Evolutionary conservation across 805 yeast genomes (phyloP), one percentile per base, ranked within the genome.

Genomic region (Candida corydali): DNA sequence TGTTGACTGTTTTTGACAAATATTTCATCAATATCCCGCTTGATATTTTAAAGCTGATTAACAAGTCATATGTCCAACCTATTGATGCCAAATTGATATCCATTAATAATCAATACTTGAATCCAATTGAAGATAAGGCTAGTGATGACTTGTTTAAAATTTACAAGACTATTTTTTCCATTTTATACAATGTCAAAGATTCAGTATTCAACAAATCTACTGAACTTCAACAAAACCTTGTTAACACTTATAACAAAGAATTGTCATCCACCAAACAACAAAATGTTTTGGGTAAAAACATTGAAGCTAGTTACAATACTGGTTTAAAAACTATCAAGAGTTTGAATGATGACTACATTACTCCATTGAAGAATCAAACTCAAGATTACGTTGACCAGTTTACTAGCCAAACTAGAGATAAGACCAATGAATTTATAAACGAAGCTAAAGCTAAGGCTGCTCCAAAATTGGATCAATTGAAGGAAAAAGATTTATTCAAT

Each of bases 351-450:
- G 59, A 55, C 29, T 64, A 55, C 50, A 52, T 67, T 34, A 60
- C 58, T 44, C 72, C 72, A 20, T 57, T 65, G 46, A 60, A 58
- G 46, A 47, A 52, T 30, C 63, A 63, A 46, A 64, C 72, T 27
- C 61, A 61, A 40, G 63, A 49, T 36, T 63, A 62, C 45, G 70
- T 63, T 26, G 41, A 44, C 39, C 69, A 63, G 24, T 57, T 61
- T 28, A 57, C 67, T 19, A 45, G 52, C 28, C 56, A 50, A 38
- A 54, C 69, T 37, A 63, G 57, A 46, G 49, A 40, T 29, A 63
- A 54, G 47, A 67, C 66, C 25, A 67, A 59, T 41, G 40, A 52
- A 11, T 38, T 54, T 7, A 42, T 57, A 17, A 37, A 51, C 17
- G 59, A 52, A 6, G 55, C 58, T 26, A 57, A 50, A 32, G 41